A percentile compares a stretch with the other conserved stretches of the same genome.
phyloP scores from a whole-genome alignment of 805 yeast species.

The Wickerhamiella dianesei region DNA sequence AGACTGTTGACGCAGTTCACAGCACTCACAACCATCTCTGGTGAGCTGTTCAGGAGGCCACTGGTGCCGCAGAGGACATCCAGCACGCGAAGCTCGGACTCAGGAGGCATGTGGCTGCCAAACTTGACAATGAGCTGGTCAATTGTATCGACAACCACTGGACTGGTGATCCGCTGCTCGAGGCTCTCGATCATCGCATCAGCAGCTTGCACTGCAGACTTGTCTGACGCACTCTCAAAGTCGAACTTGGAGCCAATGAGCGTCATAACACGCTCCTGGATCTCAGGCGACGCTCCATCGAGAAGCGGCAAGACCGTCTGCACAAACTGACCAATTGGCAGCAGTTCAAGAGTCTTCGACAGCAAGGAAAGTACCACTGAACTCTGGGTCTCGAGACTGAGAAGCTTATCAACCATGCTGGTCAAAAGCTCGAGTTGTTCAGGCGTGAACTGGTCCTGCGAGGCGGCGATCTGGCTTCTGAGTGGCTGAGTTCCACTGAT shows the following conservation, averaged over 20 bases:
- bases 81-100: constrained; percentile 35
- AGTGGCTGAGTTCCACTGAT: constrained; percentile 34
- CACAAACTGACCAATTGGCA: constrained; percentile 66
- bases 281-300: constrained; percentile 27
- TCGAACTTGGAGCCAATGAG: constrained; percentile 59
- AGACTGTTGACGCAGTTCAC: constrained; percentile 57
- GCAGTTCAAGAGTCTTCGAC: constrained; percentile 47
- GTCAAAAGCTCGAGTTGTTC: constrained; percentile 16
- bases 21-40: constrained; percentile 61
- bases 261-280: constrained; percentile 48
- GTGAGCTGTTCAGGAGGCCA: constrained; percentile 41
- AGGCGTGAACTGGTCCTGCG: not conserved
- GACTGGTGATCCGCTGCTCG: constrained; percentile 23
- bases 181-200: constrained; percentile 38
- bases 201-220: constrained; percentile 38
- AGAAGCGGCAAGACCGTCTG: constrained; percentile 39
- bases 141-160: constrained; percentile 12
- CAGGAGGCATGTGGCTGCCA: constrained; percentile 34
- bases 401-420: constrained; percentile 18
- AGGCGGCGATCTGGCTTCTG: constrained; percentile 34
- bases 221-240: constrained; percentile 44
- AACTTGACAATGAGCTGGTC: constrained; percentile 52
- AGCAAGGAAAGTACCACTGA: constrained; percentile 35
- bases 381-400: constrained; percentile 22
- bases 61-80: constrained; percentile 35